Evolutionary conservation across 768 basidiomycete genomes (phyloP), one percentile per base, ranked within the genome.

Genomic region (Botryobasidium botryosum): DNA sequence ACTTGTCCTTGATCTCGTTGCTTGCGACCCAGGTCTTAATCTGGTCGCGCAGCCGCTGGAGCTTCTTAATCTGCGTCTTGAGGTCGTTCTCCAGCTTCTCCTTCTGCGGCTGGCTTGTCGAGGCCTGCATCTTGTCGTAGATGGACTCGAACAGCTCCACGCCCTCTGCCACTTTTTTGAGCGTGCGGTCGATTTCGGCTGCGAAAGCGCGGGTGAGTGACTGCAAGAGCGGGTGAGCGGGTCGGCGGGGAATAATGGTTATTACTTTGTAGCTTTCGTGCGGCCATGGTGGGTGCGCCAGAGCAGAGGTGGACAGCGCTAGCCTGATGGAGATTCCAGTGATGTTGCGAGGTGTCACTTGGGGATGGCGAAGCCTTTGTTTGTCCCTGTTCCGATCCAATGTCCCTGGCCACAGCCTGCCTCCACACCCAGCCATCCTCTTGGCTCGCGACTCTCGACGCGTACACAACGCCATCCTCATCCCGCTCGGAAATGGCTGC

Each of bases 1-100:
- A 73, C 75, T 97, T 99, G 74, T 99, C 94, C 69, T 97, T 97
- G 62, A 99, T 94, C 65, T 99, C 94, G 62, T 86, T 88, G 64
- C 79, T 88, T 36, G 87, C 80, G 36, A 92, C 77, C 94, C 94
- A 99, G 2, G 87, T 87, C 66, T 86, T 86, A 62, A 86, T 83
- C 66, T 85, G 82, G 65, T 86, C 82, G 50, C 82, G 67, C 51
- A 84, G 61, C 49, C 82, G 71, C 62, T 86, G 82, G 0, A 86
- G 70, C 61, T 85, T 85, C 77, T 99, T 99, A 58, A 99, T 97
- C 69, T 99, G 94, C 40, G 90, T 92, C 67, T 97, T 90, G 59
- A 97, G 68, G 55, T 97, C 82, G 3, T 71, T 77, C 62, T 99
- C 94, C 42, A 87, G 77, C 64, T 99, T 99, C 74, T 97, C 94